Conservation (phyloP, 2,329 filamentous ascomycete genomes). For the Aspergillus pseudoglaucus region DNA sequence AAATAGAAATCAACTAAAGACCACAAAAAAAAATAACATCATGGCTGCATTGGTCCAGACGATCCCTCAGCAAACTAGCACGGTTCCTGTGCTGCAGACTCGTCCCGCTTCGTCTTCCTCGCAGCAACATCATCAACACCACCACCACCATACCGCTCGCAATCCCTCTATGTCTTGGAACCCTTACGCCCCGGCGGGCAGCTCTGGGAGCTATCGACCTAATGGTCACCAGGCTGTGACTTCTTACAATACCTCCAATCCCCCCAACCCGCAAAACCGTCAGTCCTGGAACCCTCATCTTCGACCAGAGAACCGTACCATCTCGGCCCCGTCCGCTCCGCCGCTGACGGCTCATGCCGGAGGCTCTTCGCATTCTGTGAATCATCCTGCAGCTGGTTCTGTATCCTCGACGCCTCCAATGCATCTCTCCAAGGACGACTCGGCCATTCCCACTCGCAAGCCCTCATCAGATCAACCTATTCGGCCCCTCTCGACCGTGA, state of each 20-base stretch:
- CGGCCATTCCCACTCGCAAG: slow-evolving; percentile 35
- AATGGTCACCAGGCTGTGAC: slow-evolving; percentile 57
- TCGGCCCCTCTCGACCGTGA: slow-evolving; percentile 43
- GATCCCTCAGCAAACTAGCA: slow-evolving; percentile 67
- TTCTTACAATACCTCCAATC: slow-evolving; percentile 65
- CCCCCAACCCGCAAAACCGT: slow-evolving; percentile 51
- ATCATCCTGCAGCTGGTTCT: slow-evolving; percentile 47
- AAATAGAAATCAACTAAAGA: slow-evolving; percentile 4
- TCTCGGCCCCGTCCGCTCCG: slow-evolving; percentile 46
- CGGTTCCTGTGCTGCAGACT: slow-evolving; percentile 69
- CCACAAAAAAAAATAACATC: slow-evolving; percentile 36
- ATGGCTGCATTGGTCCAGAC: slow-evolving; percentile 85
- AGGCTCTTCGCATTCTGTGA: slow-evolving; percentile 30
- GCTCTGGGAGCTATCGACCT: slow-evolving; percentile 40
- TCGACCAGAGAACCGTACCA: slow-evolving; percentile 50
- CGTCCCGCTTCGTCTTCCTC: slow-evolving; percentile 58
- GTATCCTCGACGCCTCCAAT: slow-evolving; percentile 48
- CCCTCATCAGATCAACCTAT: slow-evolving; percentile 18
- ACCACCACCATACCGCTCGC: slow-evolving; percentile 31
- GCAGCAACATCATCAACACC: slow-evolving; percentile 8
- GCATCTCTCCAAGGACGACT: slow-evolving; percentile 45
- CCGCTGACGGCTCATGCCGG: slow-evolving; percentile 30
- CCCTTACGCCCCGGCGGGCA: slow-evolving; percentile 35
- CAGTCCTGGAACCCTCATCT: slow-evolving; percentile 50
- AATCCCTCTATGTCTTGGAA: slow-evolving; percentile 36